Percentiles rank a stretch among this genome's conserved stretches.
phyloP scores from a whole-genome alignment of 192 early-diverging fungal genomes.

The Pilobolus umbonatus region DNA sequence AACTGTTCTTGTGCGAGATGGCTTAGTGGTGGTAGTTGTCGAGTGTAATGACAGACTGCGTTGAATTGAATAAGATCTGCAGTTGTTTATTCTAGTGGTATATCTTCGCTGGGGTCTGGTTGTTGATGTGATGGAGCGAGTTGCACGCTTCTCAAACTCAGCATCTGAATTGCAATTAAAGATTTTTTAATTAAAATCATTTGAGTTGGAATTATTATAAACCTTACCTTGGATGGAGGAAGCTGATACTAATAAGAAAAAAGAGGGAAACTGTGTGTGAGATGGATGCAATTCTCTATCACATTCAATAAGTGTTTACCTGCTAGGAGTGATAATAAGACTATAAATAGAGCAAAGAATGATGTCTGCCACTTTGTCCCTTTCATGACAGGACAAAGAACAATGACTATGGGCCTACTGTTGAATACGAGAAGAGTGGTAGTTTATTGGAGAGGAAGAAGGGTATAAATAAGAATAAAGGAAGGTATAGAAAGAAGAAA shows the following conservation, averaged over 20 bases:
- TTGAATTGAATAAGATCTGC: not conserved
- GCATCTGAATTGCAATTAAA: too few species aligned
- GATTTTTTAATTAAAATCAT: too few species aligned
- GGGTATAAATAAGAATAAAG: conserved; percentile 4
- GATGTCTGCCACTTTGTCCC: conserved; percentile 2
- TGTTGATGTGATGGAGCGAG: not conserved
- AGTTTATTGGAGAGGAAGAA: not conserved
- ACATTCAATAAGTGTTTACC: too few species aligned
- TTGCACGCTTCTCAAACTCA: too few species aligned
- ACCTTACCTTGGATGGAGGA: too few species aligned
- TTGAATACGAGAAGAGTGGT: not conserved
- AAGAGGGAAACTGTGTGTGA: too few species aligned
- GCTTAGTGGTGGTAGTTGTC: not conserved
- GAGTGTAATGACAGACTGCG: not conserved
- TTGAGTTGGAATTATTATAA: too few species aligned
- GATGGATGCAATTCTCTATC: too few species aligned
- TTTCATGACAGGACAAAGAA: not conserved
- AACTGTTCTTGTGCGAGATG: not conserved
- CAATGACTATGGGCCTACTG: not conserved
- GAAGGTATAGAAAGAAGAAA: conserved; percentile 5
- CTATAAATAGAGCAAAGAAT: not conserved
- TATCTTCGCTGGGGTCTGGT: not conserved
- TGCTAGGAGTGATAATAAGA: not conserved
- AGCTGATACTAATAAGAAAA: too few species aligned
- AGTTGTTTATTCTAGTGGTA: not conserved